phyloP scores from a whole-genome alignment of 176 grass and related monocot species.

The Oryza glaberrima region DNA sequence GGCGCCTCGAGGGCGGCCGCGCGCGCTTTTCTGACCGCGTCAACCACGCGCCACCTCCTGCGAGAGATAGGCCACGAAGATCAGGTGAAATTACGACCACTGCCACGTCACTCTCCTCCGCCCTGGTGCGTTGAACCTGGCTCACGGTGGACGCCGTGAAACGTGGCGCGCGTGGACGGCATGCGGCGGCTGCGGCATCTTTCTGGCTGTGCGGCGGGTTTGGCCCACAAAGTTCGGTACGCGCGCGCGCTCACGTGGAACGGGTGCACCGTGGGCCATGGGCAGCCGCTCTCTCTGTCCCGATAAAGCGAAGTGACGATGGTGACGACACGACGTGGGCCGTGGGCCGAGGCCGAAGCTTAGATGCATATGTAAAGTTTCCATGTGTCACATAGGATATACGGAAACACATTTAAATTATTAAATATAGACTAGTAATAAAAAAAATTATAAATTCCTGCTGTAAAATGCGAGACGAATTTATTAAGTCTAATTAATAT shows the following conservation, averaged over 20 bases:
- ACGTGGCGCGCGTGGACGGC: neutral
- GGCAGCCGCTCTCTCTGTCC: neutral
- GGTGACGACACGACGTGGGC: no score
- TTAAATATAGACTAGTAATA: no score
- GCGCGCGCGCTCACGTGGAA: neutral
- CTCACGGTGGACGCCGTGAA: neutral
- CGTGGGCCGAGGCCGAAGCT: no score
- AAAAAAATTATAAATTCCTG: no score
- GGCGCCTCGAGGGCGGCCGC: neutral
- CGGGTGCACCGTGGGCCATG: neutral
- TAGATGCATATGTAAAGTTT: no score
- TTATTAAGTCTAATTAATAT: no score
- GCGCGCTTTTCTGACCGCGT: conserved; percentile 16
- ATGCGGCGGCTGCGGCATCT: no score
- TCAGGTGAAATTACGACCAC: neutral
- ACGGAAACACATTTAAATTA: no score
- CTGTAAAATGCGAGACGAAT: no score
- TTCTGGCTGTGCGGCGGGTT: neutral
- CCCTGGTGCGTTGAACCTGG: neutral
- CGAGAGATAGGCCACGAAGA: neutral
- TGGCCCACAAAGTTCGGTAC: conserved; percentile 28
- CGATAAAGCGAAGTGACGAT: no score
- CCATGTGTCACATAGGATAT: no score
- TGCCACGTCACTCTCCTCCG: neutral
- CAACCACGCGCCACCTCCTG: neutral